Evolutionary conservation across 1,284 basidiomycete species (phyloP).

Genomic region (Trichosporon asahii): DNA sequence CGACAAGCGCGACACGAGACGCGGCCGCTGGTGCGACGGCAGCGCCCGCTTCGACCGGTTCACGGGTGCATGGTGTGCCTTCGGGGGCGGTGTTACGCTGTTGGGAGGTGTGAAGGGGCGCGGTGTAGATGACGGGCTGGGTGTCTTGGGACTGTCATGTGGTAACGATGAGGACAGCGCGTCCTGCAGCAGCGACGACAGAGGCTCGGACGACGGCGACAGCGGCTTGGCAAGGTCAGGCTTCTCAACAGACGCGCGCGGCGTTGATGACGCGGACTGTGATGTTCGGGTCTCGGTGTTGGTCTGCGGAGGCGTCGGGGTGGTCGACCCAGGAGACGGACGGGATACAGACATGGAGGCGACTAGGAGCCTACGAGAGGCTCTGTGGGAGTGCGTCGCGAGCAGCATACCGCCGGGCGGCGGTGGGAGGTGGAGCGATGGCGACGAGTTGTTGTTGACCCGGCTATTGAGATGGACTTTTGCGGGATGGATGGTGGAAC

Average conservation of each 20-base stretch:
- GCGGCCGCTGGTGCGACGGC: conserved; percentile 22
- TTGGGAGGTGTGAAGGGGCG: not conserved
- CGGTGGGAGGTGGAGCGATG: not conserved
- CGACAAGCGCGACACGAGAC: conserved; percentile 40
- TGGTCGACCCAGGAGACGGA: not conserved
- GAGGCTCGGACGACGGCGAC: not conserved
- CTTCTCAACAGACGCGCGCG: not conserved
- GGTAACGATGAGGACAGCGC: conserved; percentile 1
- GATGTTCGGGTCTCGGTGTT: not conserved
- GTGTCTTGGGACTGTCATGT: not conserved
- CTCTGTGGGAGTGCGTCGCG: conserved; percentile 6
- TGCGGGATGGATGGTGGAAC: not conserved
- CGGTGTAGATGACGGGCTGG: not conserved
- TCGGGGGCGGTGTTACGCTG: conserved; percentile 8
- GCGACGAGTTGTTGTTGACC: not conserved
- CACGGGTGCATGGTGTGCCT: not conserved
- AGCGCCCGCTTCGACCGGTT: conserved; percentile 7
- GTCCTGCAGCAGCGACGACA: not conserved
- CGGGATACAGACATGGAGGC: not conserved
- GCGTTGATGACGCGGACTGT: not conserved
- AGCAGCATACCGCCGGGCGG: conserved; percentile 9
- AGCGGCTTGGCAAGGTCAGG: not conserved
- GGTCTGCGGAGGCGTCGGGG: not conserved
- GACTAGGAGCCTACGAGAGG: conserved; percentile 3
- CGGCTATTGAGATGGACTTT: not conserved